Base-by-base conservation (phyloP, 2,329 filamentous ascomycete genomes). In the Fusarium sp. region DNA sequence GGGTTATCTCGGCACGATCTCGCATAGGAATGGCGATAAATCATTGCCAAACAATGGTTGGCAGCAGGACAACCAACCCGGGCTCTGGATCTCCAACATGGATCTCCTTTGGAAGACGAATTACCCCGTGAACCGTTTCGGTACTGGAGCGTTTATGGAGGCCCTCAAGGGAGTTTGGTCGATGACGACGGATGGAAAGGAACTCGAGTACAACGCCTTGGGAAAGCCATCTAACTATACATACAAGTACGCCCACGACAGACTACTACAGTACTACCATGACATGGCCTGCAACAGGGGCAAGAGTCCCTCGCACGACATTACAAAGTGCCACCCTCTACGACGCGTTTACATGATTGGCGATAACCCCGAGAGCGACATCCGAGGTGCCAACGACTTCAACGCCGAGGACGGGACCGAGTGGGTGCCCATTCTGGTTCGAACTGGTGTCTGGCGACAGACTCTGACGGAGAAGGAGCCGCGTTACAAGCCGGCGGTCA, bases 291-390 rank as follows among this genome's bases (percentile, higher is more conserved):
- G 68, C 54, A 66, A 57, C 57, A 69, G 74, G 9, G 70, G 70
- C 35, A 60, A 72, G 43, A 60, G 70, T 45, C 52, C 63, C 18
- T 45, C 45, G 8, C 71, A 74, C 18, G 65, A 75, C 54, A 18
- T 60, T 20, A 35, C 72, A 23, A 72, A 72, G 34, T 76, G 84
- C 84, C 68, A 91, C 23, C 87, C 88, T n/a, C 83, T 98, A 65
- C 87, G 88, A 78, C 89, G 88, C 50, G 95, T 98, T 13, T 98
- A 97, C 83, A 98, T 98, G 96, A 90, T 98, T 48, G 97, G 97
- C 7, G 94, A 96, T 80, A 96, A 96, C 79, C 93, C 94, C 6
- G 94, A 94, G 80, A 97, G 93, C 76, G 97, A 99, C 81, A 98
- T 99, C 75, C 87, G 90, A 6, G 97, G 97, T 7, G 95, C 94